Evolutionary conservation across 441 rosid genomes (phyloP), one percentile per base, ranked within the genome.

Genomic region (Kokia cookei): DNA sequence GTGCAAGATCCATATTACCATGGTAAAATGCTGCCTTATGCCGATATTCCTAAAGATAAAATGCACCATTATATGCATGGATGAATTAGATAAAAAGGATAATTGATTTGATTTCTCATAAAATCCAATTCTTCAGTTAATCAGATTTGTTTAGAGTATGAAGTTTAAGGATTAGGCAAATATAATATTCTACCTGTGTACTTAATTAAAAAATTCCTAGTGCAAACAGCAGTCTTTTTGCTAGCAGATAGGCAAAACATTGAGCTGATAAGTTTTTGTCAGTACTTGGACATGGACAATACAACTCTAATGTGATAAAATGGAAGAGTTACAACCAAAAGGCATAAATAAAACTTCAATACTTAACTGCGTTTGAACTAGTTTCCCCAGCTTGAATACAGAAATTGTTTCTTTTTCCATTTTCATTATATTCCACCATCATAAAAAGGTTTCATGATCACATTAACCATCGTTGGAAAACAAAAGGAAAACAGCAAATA

Each of bases 1-100:
- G 87, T 32, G 84, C 75, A 78, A 94, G 84, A 70, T 92, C 98
- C 93, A 96, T 93, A 84, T 80, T 96, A 59, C 97, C 99, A 89
- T 96, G 98, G 82, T 93, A 96, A 82, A 91, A 96, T 73, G 99
- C 90, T 79, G 98, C 92, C 79, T 96, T 96, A 79, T 96, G 99
- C 54, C 97, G 97, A 82, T 76, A 91, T 76, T 86, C 91, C 98
- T 96, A 87, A 51, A 79, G 17, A 79, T 53, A 19, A 22, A 75
- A 79, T 15, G 64, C 71, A 73, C 42, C 64, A 61, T 71, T 60
- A 84, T 71, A 71, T 71, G 71, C 55, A 47, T 35, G 72, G 22
- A 70, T 50, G 71, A 71, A 61, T 8, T 62, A 43, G 27, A 69
- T 42, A 14, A n/a, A 27, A 69, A 22, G 70, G 62, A 75, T 45